Evolutionary conservation across 441 rosid genomes (phyloP).

Genomic region (Syzygium syzygioides): DNA sequence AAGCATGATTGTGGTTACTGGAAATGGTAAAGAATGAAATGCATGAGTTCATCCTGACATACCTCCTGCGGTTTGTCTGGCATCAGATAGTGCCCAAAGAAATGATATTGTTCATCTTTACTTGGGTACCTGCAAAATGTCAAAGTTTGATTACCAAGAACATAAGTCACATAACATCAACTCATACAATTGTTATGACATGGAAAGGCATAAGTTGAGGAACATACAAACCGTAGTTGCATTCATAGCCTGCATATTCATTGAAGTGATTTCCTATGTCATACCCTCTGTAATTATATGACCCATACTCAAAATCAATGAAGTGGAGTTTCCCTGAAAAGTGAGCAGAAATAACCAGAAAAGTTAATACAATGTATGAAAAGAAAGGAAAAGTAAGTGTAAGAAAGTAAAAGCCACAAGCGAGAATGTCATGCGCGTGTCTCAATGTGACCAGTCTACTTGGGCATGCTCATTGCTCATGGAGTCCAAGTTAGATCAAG

Average conservation of each 20-base stretch:
- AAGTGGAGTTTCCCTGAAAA: constrained; percentile 73
- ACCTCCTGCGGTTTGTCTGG: constrained; percentile 77
- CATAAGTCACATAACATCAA: background rate
- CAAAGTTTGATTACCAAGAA: constrained; percentile 9
- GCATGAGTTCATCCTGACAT: background rate
- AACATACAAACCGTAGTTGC: constrained; percentile 82
- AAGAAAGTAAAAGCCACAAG: background rate
- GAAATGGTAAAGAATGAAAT: constrained; percentile 1
- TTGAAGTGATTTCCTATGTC: constrained; percentile 98
- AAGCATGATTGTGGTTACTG: background rate
- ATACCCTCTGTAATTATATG: constrained; percentile 90
- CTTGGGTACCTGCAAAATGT: constrained; percentile 60
- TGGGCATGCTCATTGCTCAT: background rate
- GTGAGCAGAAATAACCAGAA: constrained; percentile 13
- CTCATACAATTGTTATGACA: background rate
- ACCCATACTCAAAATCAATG: constrained; percentile 98
- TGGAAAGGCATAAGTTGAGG: background rate
- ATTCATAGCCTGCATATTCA: constrained; percentile 95
- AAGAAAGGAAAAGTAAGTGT: background rate
- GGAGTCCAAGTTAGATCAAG: background rate
- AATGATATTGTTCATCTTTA: constrained; percentile 80
- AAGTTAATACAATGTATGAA: constrained; percentile 12
- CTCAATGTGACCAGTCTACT: background rate
- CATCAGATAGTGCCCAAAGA: constrained; percentile 76
- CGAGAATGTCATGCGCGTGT: background rate